A percentile compares a stretch with the other conserved stretches of the same genome.
phyloP scores from a whole-genome alignment of 306 rosid species.

The Ceratonia siliqua region DNA sequence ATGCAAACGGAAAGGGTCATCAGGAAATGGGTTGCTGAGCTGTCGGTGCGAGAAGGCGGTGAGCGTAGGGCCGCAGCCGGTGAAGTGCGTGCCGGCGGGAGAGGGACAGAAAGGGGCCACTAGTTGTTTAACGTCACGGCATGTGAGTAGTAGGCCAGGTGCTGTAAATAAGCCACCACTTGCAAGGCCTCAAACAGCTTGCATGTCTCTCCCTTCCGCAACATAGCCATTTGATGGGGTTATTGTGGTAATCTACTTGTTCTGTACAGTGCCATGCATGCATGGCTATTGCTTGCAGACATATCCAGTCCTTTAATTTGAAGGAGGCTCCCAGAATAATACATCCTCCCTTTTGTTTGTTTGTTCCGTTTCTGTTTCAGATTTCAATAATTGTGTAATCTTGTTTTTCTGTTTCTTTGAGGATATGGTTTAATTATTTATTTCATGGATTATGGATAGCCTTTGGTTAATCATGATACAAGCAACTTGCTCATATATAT shows the following conservation, averaged over 20 bases:
- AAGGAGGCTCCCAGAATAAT: background rate
- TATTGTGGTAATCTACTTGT: background rate
- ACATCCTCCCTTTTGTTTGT: background rate
- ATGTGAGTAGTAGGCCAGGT: slow-evolving; percentile 46
- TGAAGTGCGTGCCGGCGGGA: slow-evolving; percentile 21
- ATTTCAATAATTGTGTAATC: slow-evolving; percentile 22
- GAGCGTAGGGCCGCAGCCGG: slow-evolving; percentile 72
- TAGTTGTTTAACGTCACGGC: slow-evolving; percentile 9
- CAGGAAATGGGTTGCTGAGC: slow-evolving; percentile 54
- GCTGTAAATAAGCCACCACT: slow-evolving; percentile 34
- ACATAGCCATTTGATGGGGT: slow-evolving; percentile 24
- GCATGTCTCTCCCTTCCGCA: slow-evolving; percentile 39
- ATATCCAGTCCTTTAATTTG: background rate
- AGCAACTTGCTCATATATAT: too few relatives aligned
- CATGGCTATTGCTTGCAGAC: slow-evolving; percentile 17
- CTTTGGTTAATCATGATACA: too few relatives aligned
- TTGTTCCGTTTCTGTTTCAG: background rate
- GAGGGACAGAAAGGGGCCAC: slow-evolving; percentile 32
- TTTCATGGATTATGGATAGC: background rate
- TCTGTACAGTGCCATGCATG: background rate
- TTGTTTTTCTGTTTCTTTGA: background rate
- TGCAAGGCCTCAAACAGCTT: slow-evolving; percentile 36
- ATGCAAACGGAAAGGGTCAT: slow-evolving; percentile 36
- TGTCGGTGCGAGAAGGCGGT: slow-evolving; percentile 85
- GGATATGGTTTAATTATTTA: background rate